phyloP scores from a whole-genome alignment of 1,284 basidiomycete genomes.

The Salmacisia buchloeana region DNA sequence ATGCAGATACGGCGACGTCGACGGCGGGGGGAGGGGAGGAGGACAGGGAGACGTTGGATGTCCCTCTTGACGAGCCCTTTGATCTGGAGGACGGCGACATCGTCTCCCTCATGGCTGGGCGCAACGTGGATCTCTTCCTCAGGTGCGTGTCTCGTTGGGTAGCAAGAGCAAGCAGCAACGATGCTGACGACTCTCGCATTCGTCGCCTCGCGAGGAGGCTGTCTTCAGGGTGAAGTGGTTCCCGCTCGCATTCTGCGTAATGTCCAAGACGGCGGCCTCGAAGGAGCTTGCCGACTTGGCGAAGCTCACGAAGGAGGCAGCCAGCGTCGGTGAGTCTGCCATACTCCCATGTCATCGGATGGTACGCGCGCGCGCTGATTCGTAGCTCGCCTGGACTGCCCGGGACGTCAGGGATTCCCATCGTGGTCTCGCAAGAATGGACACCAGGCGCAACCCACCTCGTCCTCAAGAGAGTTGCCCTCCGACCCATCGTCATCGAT shows the following conservation, averaged over 20 bases:
- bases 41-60: too few relatives aligned
- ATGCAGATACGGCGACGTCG: too few relatives aligned
- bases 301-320: not conserved
- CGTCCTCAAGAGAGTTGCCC: not conserved
- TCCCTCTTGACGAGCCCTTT: too few relatives aligned
- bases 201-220: too few relatives aligned
- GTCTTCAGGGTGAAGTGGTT: constrained; percentile 4
- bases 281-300: not conserved
- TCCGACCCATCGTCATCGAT: not conserved
- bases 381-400: too few relatives aligned
- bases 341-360: too few relatives aligned
- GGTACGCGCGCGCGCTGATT: too few relatives aligned
- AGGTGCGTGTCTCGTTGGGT: not conserved
- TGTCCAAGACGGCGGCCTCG: not conserved
- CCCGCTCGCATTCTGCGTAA: not conserved
- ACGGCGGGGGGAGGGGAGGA: too few relatives aligned
- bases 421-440: not conserved
- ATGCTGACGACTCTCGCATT: not conserved
- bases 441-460: not conserved
- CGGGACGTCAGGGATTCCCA: constrained; percentile 2
- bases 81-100: not conserved
- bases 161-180: not conserved
- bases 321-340: not conserved
- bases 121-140: too few relatives aligned
- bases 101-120: too few relatives aligned